A percentile compares a stretch with the other conserved stretches of the same genome.
These are phyloP conservation scores for Bocquillonia castaneifolia DNA, from an alignment of 441 rosid genomes.

Conservation along the genomic window DNA sequence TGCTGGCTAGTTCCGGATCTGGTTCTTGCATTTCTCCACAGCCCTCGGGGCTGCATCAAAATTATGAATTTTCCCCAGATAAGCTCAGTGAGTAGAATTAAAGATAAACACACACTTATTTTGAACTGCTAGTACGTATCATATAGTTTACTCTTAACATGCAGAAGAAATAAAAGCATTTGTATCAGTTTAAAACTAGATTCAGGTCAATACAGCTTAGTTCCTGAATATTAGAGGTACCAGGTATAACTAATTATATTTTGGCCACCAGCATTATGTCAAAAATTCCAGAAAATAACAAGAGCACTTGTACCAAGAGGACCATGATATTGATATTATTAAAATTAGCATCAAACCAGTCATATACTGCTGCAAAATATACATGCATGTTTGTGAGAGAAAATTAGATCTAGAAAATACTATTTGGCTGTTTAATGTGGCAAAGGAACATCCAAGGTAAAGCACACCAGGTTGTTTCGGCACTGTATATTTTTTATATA, in stretches of 20 bases:
- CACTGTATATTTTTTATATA: neutral
- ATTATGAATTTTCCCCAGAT: constrained; percentile 4
- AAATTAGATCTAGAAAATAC: neutral
- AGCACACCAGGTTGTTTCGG: neutral
- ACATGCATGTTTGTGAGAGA: no score
- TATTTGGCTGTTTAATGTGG: neutral
- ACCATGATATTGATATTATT: neutral
- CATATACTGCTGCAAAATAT: neutral
- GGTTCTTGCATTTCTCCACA: constrained; percentile 51
- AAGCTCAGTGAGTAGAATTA: neutral
- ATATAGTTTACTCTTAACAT: neutral
- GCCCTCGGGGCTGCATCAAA: constrained; percentile 60
- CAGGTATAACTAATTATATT: neutral
- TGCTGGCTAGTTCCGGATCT: constrained; percentile 39
- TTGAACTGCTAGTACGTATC: neutral
- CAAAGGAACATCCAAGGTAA: neutral
- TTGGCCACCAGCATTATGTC: neutral
- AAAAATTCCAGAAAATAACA: neutral
- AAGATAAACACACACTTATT: neutral
- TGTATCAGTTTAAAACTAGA: neutral
- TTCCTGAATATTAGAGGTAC: neutral
- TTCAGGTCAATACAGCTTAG: neutral
- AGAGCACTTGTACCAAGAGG: neutral
- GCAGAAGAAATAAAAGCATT: neutral
- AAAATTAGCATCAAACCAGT: neutral